These are phyloP conservation scores for Hanseniaspora occidentalis DNA, from an alignment of 805 yeast species.

Conservation along the genomic window DNA sequence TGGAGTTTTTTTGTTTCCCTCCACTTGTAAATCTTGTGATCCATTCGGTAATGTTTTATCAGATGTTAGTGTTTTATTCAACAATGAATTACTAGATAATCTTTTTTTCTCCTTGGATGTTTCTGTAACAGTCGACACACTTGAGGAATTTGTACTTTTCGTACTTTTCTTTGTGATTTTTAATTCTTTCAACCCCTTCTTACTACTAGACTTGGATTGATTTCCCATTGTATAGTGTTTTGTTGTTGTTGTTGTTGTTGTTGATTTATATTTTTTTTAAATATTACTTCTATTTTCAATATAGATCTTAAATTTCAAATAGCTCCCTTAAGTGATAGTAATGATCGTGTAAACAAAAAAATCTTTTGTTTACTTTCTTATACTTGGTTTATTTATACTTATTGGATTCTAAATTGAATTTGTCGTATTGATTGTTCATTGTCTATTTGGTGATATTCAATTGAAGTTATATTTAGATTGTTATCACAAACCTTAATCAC, in stretches of 20 bases:
- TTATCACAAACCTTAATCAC: too few relatives aligned
- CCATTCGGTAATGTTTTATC: neutral
- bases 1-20: neutral
- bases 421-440: too few relatives aligned
- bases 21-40: neutral
- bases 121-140: neutral
- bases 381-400: neutral
- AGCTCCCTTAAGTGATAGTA: slow-evolving; percentile 1
- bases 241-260: neutral
- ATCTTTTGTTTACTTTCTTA: neutral
- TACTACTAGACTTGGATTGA: neutral
- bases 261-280: neutral
- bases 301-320: slow-evolving; percentile 1
- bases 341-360: neutral
- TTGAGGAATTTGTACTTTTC: neutral
- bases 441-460: too few relatives aligned
- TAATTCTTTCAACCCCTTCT: slow-evolving; percentile 3
- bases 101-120: neutral
- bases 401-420: too few relatives aligned
- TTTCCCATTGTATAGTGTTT: neutral
- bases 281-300: neutral
- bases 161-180: slow-evolving; percentile 3
- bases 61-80: neutral
- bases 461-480: too few relatives aligned
- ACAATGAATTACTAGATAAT: neutral